phyloP scores from a whole-genome alignment of 495 filamentous ascomycete genomes.

The Hyaloscypha variabilis region DNA sequence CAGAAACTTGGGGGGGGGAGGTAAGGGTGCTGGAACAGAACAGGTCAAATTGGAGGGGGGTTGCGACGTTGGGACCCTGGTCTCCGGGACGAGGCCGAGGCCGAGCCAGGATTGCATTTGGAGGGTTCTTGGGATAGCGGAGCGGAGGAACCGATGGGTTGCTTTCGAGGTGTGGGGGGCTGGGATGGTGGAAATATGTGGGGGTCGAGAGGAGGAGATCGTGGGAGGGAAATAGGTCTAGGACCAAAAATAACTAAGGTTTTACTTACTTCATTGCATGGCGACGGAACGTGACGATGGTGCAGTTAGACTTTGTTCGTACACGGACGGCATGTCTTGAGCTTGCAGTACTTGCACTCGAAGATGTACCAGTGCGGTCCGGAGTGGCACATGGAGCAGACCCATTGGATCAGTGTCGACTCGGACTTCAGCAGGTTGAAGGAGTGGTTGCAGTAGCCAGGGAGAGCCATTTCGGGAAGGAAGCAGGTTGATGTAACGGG shows the following conservation, averaged over 20 bases:
- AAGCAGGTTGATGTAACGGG: neutral
- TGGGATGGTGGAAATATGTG: neutral
- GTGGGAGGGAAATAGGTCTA: neutral
- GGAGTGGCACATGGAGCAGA: conserved; percentile 73
- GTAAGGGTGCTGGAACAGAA: neutral
- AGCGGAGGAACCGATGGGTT: too few species aligned
- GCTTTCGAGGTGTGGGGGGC: too few species aligned
- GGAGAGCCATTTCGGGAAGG: conserved; percentile 58
- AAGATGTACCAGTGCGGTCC: conserved; percentile 84
- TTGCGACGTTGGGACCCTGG: too few species aligned
- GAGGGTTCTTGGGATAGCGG: too few species aligned
- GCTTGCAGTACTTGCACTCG: conserved; percentile 76
- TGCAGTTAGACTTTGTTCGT: conserved; percentile 38
- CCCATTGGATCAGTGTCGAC: conserved; percentile 74
- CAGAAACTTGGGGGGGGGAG: neutral
- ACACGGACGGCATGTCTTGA: conserved; percentile 73
- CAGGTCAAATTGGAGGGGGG: too few species aligned
- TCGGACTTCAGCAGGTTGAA: conserved; percentile 82
- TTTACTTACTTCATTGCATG: too few species aligned
- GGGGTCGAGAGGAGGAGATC: neutral
- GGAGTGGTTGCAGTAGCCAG: conserved; percentile 65
- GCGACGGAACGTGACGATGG: neutral
- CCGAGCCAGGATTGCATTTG: too few species aligned
- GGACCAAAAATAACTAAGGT: neutral
- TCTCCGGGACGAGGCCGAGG: too few species aligned